These are phyloP conservation scores for Pistacia vera DNA, from an alignment of 345 rosid species.

Conservation along the genomic window DNA sequence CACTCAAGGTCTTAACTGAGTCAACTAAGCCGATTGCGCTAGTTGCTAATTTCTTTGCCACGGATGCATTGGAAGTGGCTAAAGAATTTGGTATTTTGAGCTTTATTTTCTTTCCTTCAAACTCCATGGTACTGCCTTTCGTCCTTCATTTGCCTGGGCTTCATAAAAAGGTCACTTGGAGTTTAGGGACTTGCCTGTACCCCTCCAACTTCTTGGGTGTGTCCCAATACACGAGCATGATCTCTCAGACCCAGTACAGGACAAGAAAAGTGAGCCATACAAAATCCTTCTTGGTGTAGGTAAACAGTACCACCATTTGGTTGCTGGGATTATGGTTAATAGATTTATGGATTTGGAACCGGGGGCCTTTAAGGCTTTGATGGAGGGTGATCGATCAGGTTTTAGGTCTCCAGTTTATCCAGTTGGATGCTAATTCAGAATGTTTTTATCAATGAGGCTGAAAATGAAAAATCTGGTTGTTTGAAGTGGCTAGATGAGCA, in stretches of 20 bases:
- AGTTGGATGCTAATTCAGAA: conserved; percentile 25
- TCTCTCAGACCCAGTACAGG: conserved; percentile 26
- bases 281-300: conserved; percentile 11
- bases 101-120: conserved; percentile 22
- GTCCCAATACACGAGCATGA: conserved; percentile 27
- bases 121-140: conserved; percentile 23
- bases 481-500: conserved; percentile 41
- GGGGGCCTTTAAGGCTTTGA: conserved; percentile 30
- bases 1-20: not conserved
- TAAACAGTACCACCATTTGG: conserved; percentile 10
- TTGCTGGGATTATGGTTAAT: conserved; percentile 35
- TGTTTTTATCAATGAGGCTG: not conserved
- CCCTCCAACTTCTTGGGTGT: conserved; percentile 30
- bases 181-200: conserved; percentile 20
- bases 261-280: conserved; percentile 26
- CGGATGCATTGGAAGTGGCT: conserved; percentile 19
- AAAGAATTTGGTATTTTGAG: conserved; percentile 17
- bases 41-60: conserved; percentile 22
- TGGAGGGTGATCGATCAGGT: conserved; percentile 8
- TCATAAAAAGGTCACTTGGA: conserved; percentile 28
- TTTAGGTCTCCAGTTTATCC: conserved; percentile 26
- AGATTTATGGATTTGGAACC: conserved; percentile 33
- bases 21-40: too few relatives aligned
- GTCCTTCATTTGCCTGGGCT: conserved; percentile 22
- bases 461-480: conserved; percentile 16